phyloP scores from a whole-genome alignment of 2,329 filamentous ascomycete species.

The Talaromyces albobiverticillius region DNA sequence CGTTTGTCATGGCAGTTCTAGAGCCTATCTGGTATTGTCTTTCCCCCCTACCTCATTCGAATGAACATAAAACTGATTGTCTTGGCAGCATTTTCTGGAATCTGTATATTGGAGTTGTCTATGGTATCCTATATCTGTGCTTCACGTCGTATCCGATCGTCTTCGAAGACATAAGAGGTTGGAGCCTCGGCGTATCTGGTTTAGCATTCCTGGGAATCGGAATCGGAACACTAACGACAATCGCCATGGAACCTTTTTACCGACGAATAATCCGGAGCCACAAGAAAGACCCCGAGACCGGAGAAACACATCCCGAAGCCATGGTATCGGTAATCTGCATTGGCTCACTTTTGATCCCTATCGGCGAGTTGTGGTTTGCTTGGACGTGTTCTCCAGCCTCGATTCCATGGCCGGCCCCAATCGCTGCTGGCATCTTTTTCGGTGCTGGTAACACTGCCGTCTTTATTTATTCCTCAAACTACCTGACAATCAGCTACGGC shows the following conservation, averaged over 20 bases:
- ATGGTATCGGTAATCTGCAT: slow-evolving; percentile 78
- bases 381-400: slow-evolving; percentile 78
- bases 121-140: slow-evolving; percentile 83
- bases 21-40: slow-evolving; percentile 79
- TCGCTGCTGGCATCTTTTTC: slow-evolving; percentile 76
- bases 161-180: slow-evolving; percentile 71
- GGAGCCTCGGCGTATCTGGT: slow-evolving; percentile 69
- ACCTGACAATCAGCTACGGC: slow-evolving; percentile 73
- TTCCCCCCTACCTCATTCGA: background rate
- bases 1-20: slow-evolving; percentile 71
- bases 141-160: slow-evolving; percentile 89
- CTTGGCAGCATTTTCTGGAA: slow-evolving; percentile 66
- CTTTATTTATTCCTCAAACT: slow-evolving; percentile 81
- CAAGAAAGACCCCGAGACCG: slow-evolving; percentile 70
- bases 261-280: slow-evolving; percentile 76
- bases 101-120: slow-evolving; percentile 70
- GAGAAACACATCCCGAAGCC: slow-evolving; percentile 71
- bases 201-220: slow-evolving; percentile 74
- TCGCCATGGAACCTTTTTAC: slow-evolving; percentile 63
- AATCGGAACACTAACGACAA: slow-evolving; percentile 53
- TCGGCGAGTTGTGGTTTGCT: slow-evolving; percentile 81
- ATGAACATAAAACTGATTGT: slow-evolving; percentile 4
- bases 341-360: slow-evolving; percentile 68
- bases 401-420: slow-evolving; percentile 79
- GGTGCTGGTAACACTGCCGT: slow-evolving; percentile 72